Evolutionary conservation across 78 protist genomes (phyloP).

Genomic region (Dictyostelium citrinum): DNA sequence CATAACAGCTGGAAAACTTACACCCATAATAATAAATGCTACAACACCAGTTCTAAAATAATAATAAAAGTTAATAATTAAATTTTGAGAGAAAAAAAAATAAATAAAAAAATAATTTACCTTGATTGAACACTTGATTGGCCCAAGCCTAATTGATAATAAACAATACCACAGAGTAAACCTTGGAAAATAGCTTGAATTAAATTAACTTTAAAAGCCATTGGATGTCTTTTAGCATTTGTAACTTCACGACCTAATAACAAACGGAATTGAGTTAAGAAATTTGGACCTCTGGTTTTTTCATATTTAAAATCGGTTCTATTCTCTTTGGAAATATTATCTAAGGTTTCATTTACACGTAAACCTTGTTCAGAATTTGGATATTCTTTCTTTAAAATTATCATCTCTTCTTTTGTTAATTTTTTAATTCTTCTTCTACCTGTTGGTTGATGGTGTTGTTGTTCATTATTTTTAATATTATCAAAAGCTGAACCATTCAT

Average conservation of each 20-base stretch:
- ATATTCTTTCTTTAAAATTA: conserved; percentile 11
- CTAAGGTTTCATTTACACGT: background rate
- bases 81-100: background rate
- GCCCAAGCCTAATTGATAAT: conserved; percentile 64
- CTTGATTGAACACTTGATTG: conserved; percentile 55
- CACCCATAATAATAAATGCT: conserved; percentile 61
- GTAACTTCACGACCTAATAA: conserved; percentile 24
- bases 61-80: background rate
- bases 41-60: conserved; percentile 55
- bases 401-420: conserved; percentile 41
- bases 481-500: background rate
- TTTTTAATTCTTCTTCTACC: background rate
- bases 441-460: background rate
- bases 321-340: background rate
- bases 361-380: background rate
- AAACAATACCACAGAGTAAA: conserved; percentile 64
- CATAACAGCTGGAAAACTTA: conserved; percentile 40
- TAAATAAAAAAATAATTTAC: background rate
- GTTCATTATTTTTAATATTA: background rate
- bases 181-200: conserved; percentile 65
- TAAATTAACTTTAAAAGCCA: conserved; percentile 45
- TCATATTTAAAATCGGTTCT: background rate
- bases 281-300: background rate
- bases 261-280: conserved; percentile 29
- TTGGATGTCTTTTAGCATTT: conserved; percentile 51